Evolutionary conservation across 2,329 filamentous ascomycete species (phyloP).

Genomic region (Volutella citrinella): DNA sequence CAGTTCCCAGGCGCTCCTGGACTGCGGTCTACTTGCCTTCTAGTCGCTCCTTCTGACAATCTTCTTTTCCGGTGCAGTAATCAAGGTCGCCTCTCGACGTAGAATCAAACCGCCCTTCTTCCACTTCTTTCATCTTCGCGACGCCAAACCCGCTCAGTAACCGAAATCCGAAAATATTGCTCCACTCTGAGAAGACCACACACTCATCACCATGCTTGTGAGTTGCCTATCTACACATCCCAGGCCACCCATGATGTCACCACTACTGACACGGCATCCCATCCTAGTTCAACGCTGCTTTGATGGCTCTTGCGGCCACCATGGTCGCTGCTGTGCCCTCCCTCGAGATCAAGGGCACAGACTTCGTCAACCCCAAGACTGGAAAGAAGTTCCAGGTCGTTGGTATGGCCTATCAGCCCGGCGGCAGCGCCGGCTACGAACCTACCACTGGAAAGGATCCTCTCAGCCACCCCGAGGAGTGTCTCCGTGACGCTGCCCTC

Average conservation of each 20-base stretch:
- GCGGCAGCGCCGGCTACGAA: slow-evolving; percentile 61
- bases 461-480: slow-evolving; percentile 55
- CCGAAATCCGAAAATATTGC: slow-evolving; percentile 6
- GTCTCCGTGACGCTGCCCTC: slow-evolving; percentile 62
- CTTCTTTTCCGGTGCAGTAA: too few species aligned
- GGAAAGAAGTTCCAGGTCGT: slow-evolving; percentile 64
- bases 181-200: background rate
- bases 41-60: too few species aligned
- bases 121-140: too few species aligned
- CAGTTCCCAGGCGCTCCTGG: too few species aligned
- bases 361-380: slow-evolving; percentile 58
- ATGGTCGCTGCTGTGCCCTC: slow-evolving; percentile 55
- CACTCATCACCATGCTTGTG: slow-evolving; percentile 24
- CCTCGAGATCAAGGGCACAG: slow-evolving; percentile 53
- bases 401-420: slow-evolving; percentile 68
- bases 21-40: too few species aligned
- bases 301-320: slow-evolving; percentile 52
- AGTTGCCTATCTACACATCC: slow-evolving; percentile 8
- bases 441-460: slow-evolving; percentile 53
- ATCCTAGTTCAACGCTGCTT: slow-evolving; percentile 42
- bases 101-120: too few species aligned
- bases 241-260: background rate
- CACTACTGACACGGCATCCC: too few species aligned
- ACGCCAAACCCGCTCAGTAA: too few species aligned
- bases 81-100: too few species aligned